These are phyloP conservation scores for Guadua angustifolia DNA, from an alignment of 176 grass and related monocot species.

Conservation along the genomic window DNA sequence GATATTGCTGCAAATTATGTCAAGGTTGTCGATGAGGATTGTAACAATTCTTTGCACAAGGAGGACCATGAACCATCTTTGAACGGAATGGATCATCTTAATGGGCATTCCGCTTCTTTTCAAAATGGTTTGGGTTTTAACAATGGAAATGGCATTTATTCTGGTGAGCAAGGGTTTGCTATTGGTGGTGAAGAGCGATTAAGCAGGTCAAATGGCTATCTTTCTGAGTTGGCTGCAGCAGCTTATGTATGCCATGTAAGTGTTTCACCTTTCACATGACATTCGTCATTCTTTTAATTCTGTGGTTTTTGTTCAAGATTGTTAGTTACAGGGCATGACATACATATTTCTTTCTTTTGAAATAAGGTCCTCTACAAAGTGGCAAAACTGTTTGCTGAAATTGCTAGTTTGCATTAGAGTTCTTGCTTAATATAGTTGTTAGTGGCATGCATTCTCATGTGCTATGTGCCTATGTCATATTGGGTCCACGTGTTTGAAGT, in stretches of 20 bases:
- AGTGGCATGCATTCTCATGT: constrained; percentile 3
- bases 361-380: not conserved
- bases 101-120: constrained; percentile 53
- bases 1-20: constrained; percentile 87
- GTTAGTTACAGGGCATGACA: constrained; percentile 7
- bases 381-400: constrained; percentile 3
- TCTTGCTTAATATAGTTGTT: not conserved
- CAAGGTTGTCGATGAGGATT: constrained; percentile 63
- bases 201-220: constrained; percentile 75
- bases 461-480: constrained; percentile 8
- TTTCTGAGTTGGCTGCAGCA: constrained; percentile 90
- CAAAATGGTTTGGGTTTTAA: constrained; percentile 81
- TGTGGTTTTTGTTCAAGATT: constrained; percentile 13
- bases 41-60: constrained; percentile 38
- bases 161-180: constrained; percentile 72
- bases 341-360: constrained; percentile 1
- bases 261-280: constrained; percentile 33
- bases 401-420: not conserved
- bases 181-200: constrained; percentile 79
- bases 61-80: constrained; percentile 35
- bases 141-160: constrained; percentile 80
- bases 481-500: not conserved
- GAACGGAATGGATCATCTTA: constrained; percentile 24
- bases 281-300: constrained; percentile 39
- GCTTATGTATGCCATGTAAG: constrained; percentile 92